These are phyloP conservation scores for Globisporangium mamillatum DNA, from an alignment of 352 stramenopile species.

Conservation along the genomic window DNA sequence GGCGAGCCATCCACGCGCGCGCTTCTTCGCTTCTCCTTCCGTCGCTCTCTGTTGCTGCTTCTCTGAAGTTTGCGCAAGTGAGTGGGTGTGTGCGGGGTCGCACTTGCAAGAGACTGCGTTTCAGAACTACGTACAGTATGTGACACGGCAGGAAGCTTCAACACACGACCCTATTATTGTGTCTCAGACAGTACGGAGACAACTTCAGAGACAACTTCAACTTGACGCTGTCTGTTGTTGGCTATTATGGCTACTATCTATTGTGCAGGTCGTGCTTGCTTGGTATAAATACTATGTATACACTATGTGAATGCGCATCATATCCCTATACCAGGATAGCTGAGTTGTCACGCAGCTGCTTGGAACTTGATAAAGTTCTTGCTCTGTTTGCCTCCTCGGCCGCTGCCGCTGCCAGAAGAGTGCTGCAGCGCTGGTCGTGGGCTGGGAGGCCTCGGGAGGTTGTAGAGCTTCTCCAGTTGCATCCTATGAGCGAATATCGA, in stretches of 20 bases:
- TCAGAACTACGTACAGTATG: slow-evolving; percentile 3
- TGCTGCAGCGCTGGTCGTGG: slow-evolving; percentile 7
- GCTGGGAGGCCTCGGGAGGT: slow-evolving; percentile 7
- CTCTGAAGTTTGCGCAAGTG: not conserved
- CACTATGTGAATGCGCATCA: not conserved
- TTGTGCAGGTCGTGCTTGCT: not conserved
- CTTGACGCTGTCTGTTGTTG: not conserved
- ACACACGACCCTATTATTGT: not conserved
- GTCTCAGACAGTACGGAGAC: not conserved
- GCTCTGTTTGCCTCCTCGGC: slow-evolving; percentile 5
- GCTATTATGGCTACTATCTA: not conserved
- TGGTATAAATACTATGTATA: not conserved
- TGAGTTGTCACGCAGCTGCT: not conserved
- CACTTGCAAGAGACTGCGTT: not conserved
- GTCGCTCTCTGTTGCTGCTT: slow-evolving; percentile 3
- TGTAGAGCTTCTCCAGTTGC: slow-evolving; percentile 22
- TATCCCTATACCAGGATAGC: not conserved
- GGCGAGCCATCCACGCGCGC: not conserved
- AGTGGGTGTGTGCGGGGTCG: not conserved
- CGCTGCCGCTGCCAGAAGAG: slow-evolving; percentile 6
- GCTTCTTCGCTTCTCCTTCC: not conserved
- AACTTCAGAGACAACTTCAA: not conserved
- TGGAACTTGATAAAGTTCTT: slow-evolving; percentile 10
- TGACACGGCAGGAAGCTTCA: not conserved
- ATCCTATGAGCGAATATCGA: slow-evolving; percentile 3